Conservation (phyloP, 805 yeast species). For the Lipomyces anomalus region DNA sequence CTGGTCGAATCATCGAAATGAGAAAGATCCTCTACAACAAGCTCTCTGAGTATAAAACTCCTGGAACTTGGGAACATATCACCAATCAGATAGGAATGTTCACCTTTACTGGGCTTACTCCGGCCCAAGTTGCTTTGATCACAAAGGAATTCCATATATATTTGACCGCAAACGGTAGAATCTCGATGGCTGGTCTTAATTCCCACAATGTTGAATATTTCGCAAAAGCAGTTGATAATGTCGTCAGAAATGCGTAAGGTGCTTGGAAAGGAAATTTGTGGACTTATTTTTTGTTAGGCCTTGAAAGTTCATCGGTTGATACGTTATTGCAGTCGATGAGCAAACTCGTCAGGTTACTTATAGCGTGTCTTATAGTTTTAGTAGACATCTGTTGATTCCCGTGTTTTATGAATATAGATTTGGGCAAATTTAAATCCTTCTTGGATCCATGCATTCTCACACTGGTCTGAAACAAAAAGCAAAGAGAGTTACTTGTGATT, state of each 20-base stretch:
- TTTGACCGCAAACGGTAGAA: slow-evolving; percentile 77
- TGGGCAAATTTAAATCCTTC: too few species aligned
- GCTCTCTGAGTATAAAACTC: slow-evolving; percentile 55
- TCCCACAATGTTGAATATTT: slow-evolving; percentile 69
- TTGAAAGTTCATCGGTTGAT: too few species aligned
- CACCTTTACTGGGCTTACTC: slow-evolving; percentile 80
- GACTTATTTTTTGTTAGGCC: background rate
- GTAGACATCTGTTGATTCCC: too few species aligned
- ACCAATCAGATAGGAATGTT: slow-evolving; percentile 93
- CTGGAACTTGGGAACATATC: slow-evolving; percentile 91
- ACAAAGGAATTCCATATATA: slow-evolving; percentile 77
- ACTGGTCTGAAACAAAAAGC: too few species aligned
- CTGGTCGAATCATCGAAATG: slow-evolving; percentile 75
- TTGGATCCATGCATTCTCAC: too few species aligned
- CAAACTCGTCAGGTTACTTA: too few species aligned
- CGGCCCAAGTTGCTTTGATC: slow-evolving; percentile 69
- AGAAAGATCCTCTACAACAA: slow-evolving; percentile 59
- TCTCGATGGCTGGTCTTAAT: slow-evolving; percentile 90
- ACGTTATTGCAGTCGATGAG: too few species aligned
- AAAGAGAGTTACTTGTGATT: too few species aligned
- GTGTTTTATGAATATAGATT: too few species aligned
- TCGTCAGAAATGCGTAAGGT: slow-evolving; percentile 10
- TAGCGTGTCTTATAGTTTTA: too few species aligned
- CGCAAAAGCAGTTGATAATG: slow-evolving; percentile 64
- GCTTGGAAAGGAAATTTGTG: background rate